A percentile compares a stretch with the other conserved stretches of the same genome.
phyloP scores from a whole-genome alignment of 441 rosid species.

The Brassica hybrid region DNA sequence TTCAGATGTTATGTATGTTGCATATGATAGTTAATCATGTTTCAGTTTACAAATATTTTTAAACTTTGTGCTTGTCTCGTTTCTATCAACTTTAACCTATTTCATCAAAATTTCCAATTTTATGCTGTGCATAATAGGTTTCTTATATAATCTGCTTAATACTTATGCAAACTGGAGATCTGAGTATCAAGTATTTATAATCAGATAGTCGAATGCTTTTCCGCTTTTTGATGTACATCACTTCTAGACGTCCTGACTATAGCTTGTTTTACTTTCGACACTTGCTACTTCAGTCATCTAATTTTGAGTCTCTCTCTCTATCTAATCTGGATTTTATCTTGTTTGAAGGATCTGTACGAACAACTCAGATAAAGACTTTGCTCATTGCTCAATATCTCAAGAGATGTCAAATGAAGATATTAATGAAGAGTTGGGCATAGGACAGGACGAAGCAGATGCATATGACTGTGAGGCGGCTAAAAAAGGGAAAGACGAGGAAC shows the following conservation, averaged over 20 bases:
- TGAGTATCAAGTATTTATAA: conserved; percentile 6
- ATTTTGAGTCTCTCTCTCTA: conserved; percentile 9
- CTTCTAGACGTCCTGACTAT: conserved; percentile 15
- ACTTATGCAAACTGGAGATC: background rate
- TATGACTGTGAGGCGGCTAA: conserved; percentile 54
- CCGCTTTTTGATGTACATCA: background rate
- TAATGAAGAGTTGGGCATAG: conserved; percentile 89
- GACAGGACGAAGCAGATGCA: conserved; percentile 86
- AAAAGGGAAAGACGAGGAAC: conserved; percentile 57
- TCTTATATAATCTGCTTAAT: background rate
- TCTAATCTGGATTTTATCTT: conserved; percentile 27
- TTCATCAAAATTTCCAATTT: conserved; percentile 4
- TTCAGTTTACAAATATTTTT: background rate
- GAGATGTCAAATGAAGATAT: conserved; percentile 95
- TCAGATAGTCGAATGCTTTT: background rate
- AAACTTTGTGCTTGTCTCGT: background rate
- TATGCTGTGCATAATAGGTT: conserved; percentile 4
- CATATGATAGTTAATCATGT: conserved; percentile 14
- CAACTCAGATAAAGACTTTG: conserved; percentile 65
- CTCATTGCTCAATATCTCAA: conserved; percentile 84
- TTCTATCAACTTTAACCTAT: background rate
- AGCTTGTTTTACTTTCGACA: conserved; percentile 3
- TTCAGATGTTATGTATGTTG: background rate
- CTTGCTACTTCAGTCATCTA: conserved; percentile 21
- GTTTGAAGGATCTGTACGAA: conserved; percentile 83